phyloP scores from a whole-genome alignment of 176 grass and related monocot genomes.

The Typha latifolia region DNA sequence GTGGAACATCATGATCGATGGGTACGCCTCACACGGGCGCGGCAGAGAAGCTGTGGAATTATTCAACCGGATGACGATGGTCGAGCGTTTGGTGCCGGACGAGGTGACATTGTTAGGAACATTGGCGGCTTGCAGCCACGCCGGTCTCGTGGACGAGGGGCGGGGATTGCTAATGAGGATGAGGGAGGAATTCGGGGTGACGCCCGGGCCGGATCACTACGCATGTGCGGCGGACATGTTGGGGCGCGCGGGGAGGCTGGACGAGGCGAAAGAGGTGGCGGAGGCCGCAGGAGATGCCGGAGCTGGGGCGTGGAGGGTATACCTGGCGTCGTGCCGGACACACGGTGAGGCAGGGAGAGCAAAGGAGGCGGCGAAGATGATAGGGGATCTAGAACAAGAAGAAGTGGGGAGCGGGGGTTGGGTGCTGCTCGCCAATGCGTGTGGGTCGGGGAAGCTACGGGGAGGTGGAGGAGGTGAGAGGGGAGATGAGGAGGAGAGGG shows the following conservation, averaged over 20 bases:
- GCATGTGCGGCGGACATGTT: conserved; percentile 46
- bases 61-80: conserved; percentile 36
- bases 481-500: neutral
- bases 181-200: conserved; percentile 43
- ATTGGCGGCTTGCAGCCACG: conserved; percentile 50
- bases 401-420: conserved; percentile 13
- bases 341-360: conserved; percentile 40
- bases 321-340: conserved; percentile 50
- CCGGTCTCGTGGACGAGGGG: conserved; percentile 46
- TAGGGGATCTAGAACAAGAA: conserved; percentile 31
- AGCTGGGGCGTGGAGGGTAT: conserved; percentile 43
- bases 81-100: conserved; percentile 31
- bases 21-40: conserved; percentile 46
- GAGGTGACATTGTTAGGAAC: conserved; percentile 40
- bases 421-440: conserved; percentile 6
- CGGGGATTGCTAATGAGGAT: conserved; percentile 27
- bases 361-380: conserved; percentile 31
- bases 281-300: conserved; percentile 31
- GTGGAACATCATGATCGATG: conserved; percentile 78
- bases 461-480: neutral
- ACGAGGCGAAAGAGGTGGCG: conserved; percentile 33
- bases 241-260: conserved; percentile 42
- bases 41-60: conserved; percentile 35
- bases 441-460: neutral
- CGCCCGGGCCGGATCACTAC: conserved; percentile 44